Evolutionary conservation across 257 asterid genomes (phyloP).

Genomic region (Forsythia suspensa): DNA sequence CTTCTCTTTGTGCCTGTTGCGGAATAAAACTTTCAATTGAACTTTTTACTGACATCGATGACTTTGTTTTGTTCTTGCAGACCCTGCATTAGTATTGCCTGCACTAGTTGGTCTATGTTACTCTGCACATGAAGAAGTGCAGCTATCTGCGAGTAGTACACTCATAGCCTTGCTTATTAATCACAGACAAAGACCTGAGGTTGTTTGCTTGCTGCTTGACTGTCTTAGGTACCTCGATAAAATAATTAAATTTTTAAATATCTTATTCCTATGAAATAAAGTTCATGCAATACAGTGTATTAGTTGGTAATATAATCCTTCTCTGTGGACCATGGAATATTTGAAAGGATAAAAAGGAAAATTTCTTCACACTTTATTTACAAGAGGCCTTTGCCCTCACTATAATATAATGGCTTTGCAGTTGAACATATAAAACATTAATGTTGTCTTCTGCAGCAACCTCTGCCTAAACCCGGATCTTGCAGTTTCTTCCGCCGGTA

Average conservation of each 20-base stretch:
- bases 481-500: constrained; percentile 32
- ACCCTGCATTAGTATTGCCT: constrained; percentile 62
- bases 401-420: constrained; percentile 1
- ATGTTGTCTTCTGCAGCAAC: constrained; percentile 51
- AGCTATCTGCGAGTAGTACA: constrained; percentile 42
- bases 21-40: background rate
- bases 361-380: background rate
- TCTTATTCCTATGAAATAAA: constrained; percentile 4
- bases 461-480: constrained; percentile 41
- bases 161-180: constrained; percentile 59
- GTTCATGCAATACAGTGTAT: background rate
- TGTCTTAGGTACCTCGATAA: constrained; percentile 57
- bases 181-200: constrained; percentile 64
- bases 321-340: background rate
- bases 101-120: constrained; percentile 58
- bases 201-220: constrained; percentile 77
- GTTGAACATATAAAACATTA: constrained; percentile 12
- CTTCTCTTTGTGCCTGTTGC: background rate
- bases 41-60: constrained; percentile 1
- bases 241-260: background rate
- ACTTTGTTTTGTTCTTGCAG: constrained; percentile 49
- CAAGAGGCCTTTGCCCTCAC: background rate
- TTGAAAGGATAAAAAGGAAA: background rate
- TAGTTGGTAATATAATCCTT: background rate
- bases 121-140: constrained; percentile 46